Conservation (phyloP, 306 rosid genomes). For the Rosa persica region DNA sequence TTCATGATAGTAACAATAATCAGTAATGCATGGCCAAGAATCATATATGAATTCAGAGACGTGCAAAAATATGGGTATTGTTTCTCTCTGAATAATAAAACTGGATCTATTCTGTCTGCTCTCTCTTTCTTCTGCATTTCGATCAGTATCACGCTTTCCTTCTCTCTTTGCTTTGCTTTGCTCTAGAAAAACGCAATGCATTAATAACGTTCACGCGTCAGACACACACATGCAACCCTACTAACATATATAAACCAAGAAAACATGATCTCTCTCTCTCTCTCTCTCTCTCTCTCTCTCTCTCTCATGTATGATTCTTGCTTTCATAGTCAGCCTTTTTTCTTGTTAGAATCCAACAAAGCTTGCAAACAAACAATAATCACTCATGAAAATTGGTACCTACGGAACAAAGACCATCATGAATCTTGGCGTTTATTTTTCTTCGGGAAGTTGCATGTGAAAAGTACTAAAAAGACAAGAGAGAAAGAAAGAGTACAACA, state of each 20-base stretch:
- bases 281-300: too few relatives aligned
- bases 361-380: constrained; percentile 39
- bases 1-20: not conserved
- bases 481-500: not conserved
- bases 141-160: constrained; percentile 15
- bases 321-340: constrained; percentile 35
- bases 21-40: not conserved
- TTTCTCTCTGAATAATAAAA: not conserved
- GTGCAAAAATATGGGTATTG: not conserved
- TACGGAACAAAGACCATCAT: constrained; percentile 19
- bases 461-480: constrained; percentile 3
- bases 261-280: constrained; percentile 14
- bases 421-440: constrained; percentile 4
- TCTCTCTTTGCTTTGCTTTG: constrained; percentile 2
- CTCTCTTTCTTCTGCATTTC: not conserved
- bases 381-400: constrained; percentile 11
- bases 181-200: constrained; percentile 41
- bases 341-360: constrained; percentile 39
- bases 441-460: constrained; percentile 27
- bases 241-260: constrained; percentile 28
- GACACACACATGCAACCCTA: constrained; percentile 34
- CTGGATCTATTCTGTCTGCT: not conserved
- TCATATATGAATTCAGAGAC: constrained; percentile 4
- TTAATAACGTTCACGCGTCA: constrained; percentile 56
- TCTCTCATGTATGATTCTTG: constrained; percentile 37